Conservation (phyloP, 495 filamentous ascomycete genomes). For the Penicillium ochrochloron region DNA sequence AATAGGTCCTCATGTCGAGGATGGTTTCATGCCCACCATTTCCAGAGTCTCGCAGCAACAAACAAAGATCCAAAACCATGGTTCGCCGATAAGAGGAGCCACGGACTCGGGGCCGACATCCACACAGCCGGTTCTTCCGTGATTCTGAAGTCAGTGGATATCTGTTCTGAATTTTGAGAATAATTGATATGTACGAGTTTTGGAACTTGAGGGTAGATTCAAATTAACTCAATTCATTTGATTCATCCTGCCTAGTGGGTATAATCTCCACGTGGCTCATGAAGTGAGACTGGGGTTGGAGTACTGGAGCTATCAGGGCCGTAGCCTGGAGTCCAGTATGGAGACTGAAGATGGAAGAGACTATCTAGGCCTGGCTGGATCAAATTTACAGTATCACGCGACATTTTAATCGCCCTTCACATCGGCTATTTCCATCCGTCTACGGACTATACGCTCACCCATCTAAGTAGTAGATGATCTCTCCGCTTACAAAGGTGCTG, state of each 20-base stretch:
- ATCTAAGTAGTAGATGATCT: background rate
- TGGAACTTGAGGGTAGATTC: too few relatives aligned
- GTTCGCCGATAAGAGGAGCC: slow-evolving; percentile 5
- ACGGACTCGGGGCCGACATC: slow-evolving; percentile 10
- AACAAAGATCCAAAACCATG: slow-evolving; percentile 20
- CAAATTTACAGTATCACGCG: background rate
- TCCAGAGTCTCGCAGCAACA: slow-evolving; percentile 6
- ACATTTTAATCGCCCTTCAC: background rate
- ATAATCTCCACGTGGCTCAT: slow-evolving; percentile 13
- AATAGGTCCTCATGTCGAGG: background rate
- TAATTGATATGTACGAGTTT: too few relatives aligned
- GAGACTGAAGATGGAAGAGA: background rate
- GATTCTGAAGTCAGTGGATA: background rate
- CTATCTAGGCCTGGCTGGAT: background rate
- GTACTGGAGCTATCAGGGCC: background rate
- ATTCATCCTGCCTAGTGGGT: slow-evolving; percentile 4
- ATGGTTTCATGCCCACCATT: background rate
- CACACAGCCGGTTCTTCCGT: background rate
- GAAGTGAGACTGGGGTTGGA: background rate
- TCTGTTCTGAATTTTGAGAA: too few relatives aligned
- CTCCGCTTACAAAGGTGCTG: background rate
- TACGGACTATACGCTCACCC: too few relatives aligned
- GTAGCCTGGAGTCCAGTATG: background rate
- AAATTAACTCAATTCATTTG: background rate
- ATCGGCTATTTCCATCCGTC: too few relatives aligned